phyloP scores from a whole-genome alignment of 1,284 basidiomycete genomes.

The Xanthoconium separans region DNA sequence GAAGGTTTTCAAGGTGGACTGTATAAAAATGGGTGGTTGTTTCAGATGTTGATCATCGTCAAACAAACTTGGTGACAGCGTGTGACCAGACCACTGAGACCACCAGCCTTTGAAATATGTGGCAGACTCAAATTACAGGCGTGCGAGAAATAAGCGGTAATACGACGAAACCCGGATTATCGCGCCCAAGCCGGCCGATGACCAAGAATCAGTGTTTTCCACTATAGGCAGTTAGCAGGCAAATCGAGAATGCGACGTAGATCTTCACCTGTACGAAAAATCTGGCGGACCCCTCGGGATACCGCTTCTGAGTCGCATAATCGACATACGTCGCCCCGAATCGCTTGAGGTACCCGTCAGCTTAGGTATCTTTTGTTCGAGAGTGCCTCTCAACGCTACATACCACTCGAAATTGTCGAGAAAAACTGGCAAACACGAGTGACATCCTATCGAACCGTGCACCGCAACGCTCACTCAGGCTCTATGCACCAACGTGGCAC shows the following conservation, averaged over 20 bases:
- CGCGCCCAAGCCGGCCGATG: no score
- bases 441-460: not conserved
- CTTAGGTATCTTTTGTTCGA: slow-evolving; percentile 35
- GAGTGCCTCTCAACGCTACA: slow-evolving; percentile 1
- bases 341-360: slow-evolving; percentile 61
- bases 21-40: slow-evolving; percentile 26
- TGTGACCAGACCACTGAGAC: slow-evolving; percentile 28
- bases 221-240: not conserved
- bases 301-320: slow-evolving; percentile 68
- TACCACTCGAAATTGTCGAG: slow-evolving; percentile 62
- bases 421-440: slow-evolving; percentile 40
- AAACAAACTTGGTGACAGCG: slow-evolving; percentile 28
- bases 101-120: slow-evolving; percentile 21
- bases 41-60: slow-evolving; percentile 25
- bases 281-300: slow-evolving; percentile 65
- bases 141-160: slow-evolving; percentile 3
- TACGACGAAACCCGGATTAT: not conserved
- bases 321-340: slow-evolving; percentile 69
- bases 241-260: not conserved
- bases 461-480: slow-evolving; percentile 49
- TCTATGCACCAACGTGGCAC: no score
- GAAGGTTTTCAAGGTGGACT: slow-evolving; percentile 9
- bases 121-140: not conserved
- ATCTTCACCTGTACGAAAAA: slow-evolving; percentile 45
- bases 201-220: not conserved